Percentiles rank a stretch among this genome's conserved stretches.
Conservation (phyloP, 768 basidiomycete genomes). For the Tubosaeta sp. region DNA sequence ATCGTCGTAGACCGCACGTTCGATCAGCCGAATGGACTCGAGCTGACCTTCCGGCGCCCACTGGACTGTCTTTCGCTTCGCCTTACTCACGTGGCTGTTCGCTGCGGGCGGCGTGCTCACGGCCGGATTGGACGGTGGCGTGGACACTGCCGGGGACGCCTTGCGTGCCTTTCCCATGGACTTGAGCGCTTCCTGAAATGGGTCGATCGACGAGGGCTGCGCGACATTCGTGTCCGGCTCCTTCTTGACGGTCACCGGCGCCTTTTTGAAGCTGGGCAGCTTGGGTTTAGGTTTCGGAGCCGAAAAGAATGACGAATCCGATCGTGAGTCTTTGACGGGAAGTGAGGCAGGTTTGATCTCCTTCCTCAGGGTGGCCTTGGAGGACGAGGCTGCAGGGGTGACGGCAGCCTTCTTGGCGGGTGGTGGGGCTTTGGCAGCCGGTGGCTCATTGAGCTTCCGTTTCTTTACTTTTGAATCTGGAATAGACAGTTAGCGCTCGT, state of each 20-base stretch:
- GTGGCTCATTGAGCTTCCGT: conserved; percentile 60
- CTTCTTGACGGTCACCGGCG: conserved; percentile 46
- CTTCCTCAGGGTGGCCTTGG: conserved; percentile 49
- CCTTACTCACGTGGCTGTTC: conserved; percentile 40
- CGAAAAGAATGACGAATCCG: conserved; percentile 86
- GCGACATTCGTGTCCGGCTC: conserved; percentile 58
- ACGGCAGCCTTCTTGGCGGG: conserved; percentile 67
- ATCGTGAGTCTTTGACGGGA: conserved; percentile 70
- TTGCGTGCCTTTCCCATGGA: conserved; percentile 61
- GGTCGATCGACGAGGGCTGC: conserved; percentile 72
- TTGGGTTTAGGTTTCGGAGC: conserved; percentile 81
- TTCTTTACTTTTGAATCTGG: conserved; percentile 65
- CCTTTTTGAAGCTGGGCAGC: conserved; percentile 84
- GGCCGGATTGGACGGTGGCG: conserved; percentile 45
- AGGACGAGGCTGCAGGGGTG: conserved; percentile 17
- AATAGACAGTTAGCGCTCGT: conserved; percentile 22
- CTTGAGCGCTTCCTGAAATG: conserved; percentile 80
- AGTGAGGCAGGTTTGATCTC: conserved; percentile 38
- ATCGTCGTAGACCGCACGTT: conserved; percentile 85
- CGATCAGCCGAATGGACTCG: conserved; percentile 73
- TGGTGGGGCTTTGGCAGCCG: conserved; percentile 44
- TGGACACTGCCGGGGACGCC: conserved; percentile 57
- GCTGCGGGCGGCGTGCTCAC: conserved; percentile 32
- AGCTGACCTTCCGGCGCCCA: conserved; percentile 76
- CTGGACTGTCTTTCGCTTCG: conserved; percentile 73